A percentile compares a stretch with the other conserved stretches of the same genome.
Evolutionary conservation across 2,329 filamentous ascomycete genomes (phyloP).

Genomic region (Penicillium sp.): DNA sequence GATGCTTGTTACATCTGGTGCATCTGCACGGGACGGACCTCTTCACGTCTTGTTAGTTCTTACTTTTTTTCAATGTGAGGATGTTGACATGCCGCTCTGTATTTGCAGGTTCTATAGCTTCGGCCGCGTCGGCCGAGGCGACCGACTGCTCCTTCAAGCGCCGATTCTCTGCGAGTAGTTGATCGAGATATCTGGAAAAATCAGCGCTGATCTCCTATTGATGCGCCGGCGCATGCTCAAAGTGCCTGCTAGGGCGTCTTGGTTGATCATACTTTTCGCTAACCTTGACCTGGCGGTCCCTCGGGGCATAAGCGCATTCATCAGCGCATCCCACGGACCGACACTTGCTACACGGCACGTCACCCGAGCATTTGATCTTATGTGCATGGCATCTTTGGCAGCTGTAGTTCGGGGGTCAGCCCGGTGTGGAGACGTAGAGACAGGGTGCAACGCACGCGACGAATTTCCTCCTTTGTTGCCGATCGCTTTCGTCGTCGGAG

Average conservation of each 20-base stretch:
- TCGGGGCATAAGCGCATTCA: slow-evolving; percentile 42
- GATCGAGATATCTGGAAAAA: slow-evolving; percentile 28
- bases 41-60: neutral
- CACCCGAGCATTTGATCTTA: slow-evolving; percentile 50
- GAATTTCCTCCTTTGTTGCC: slow-evolving; percentile 28
- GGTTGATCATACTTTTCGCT: slow-evolving; percentile 32
- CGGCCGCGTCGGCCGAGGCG: slow-evolving; percentile 26
- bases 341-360: slow-evolving; percentile 45
- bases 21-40: slow-evolving; percentile 18
- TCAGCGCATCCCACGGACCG: slow-evolving; percentile 35
- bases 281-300: slow-evolving; percentile 44
- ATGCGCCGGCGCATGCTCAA: neutral
- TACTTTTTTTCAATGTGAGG: neutral
- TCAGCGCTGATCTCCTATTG: neutral
- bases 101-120: slow-evolving; percentile 15
- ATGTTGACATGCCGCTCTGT: slow-evolving; percentile 12
- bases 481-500: slow-evolving; percentile 15
- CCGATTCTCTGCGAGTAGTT: slow-evolving; percentile 34
- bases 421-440: neutral
- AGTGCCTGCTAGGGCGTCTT: neutral
- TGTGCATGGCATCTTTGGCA: slow-evolving; percentile 47
- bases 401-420: slow-evolving; percentile 14
- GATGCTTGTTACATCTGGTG: slow-evolving; percentile 30
- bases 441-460: slow-evolving; percentile 27
- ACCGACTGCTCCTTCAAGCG: slow-evolving; percentile 31